Base-by-base conservation (phyloP, 257 asterid genomes). In the Parsonsia alboflavescens region DNA sequence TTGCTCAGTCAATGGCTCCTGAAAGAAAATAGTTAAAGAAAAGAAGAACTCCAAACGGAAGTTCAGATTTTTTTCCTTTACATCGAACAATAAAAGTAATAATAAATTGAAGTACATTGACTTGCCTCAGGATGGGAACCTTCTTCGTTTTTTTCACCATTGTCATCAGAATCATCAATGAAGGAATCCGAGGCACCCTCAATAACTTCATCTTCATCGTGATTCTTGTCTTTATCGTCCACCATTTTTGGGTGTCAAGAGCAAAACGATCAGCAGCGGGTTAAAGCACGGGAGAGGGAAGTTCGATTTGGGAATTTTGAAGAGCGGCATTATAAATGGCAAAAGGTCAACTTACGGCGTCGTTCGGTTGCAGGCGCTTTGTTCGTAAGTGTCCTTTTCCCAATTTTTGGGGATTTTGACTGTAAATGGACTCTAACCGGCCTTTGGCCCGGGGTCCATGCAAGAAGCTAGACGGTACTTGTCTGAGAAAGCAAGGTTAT, bases 1-100 rank as follows among this genome's bases (percentile, higher is more conserved):
- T 79, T 86, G 83, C 74, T 92, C 97, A 0, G 96, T 92, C 87
- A 92, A 80, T 30, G 99, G 97, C 78, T 89, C 96, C 99, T 94
- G 76, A 64, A 65, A 75, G 50, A 71, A 71, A 74, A 71, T 22
- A 68, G 33, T 68, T 24, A 44, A 59, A 41, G 28, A 46, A 42
- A 33, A 11, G 6, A 33, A 26, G n/a, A 53, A 50, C 2, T 0
- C 26, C 12, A 45, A 48, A 36, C 33, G 44, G 64, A 24, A 66
- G 26, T 15, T 10, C 4, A 57, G 36, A 52, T 54, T 33, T 39
- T 58, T n/a, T 10, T 10, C 36, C 8, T 30, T 48, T n/a, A n/a
- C n/a, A n/a, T n/a, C n/a, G n/a, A n/a, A n/a, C n/a, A n/a, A n/a
- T n/a, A n/a, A n/a, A n/a, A n/a, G n/a, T n/a, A n/a, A n/a, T n/a